Evolutionary conservation across 2,329 filamentous ascomycete genomes (phyloP).

Genomic region (Capronia americana): DNA sequence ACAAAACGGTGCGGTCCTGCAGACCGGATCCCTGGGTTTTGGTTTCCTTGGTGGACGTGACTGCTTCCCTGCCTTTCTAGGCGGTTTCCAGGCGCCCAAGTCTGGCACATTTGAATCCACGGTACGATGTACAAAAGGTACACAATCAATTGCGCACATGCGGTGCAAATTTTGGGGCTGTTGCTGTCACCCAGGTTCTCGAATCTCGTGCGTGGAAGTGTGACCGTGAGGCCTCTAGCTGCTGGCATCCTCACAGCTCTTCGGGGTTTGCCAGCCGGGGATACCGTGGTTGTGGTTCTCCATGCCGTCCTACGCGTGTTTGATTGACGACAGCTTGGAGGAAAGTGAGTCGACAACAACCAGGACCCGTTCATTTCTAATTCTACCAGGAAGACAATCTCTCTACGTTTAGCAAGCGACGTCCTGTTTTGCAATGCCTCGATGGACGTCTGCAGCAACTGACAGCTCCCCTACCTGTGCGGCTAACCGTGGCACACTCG

Average conservation of each 20-base stretch:
- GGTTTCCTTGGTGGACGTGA: background rate
- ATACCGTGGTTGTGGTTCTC: constrained; percentile 24
- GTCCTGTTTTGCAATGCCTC: constrained; percentile 29
- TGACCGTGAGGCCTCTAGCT: constrained; percentile 3
- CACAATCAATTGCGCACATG: constrained; percentile 6
- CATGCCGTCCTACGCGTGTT: constrained; percentile 25
- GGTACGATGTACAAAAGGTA: constrained; percentile 10
- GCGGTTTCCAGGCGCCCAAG: background rate
- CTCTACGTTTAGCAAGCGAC: constrained; percentile 22
- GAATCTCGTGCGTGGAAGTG: constrained; percentile 19
- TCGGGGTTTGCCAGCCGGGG: constrained; percentile 23
- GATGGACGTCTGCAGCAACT: constrained; percentile 32
- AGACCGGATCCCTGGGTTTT: constrained; percentile 18
- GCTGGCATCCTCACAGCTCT: constrained; percentile 9
- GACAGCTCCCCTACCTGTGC: constrained; percentile 30
- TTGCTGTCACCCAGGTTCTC: constrained; percentile 20
- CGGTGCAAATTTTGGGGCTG: constrained; percentile 5
- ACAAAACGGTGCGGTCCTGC: constrained; percentile 12
- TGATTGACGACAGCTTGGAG: constrained; percentile 17
- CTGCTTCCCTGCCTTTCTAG: constrained; percentile 4
- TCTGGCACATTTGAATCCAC: background rate
- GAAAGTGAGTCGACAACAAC: constrained; percentile 2
- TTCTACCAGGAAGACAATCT: constrained; percentile 6
- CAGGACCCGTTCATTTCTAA: background rate
- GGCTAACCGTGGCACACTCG: constrained; percentile 32